Conservation (phyloP, 73 alveolate genomes). For the Symbiodinium pilosum region DNA sequence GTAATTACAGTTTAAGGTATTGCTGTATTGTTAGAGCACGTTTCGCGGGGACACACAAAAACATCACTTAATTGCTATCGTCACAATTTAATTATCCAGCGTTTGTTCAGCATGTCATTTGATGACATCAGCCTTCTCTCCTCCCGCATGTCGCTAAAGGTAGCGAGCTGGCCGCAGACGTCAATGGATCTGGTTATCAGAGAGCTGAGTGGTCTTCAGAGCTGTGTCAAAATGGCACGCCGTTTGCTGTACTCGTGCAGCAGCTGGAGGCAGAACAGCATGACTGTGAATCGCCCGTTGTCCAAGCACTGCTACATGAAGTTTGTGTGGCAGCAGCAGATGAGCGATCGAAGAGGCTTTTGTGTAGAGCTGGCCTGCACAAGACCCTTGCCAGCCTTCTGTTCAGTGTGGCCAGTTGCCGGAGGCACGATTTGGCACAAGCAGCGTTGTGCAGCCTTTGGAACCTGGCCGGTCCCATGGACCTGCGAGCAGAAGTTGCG, state of each 20-base stretch:
- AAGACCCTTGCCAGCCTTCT: slow-evolving; percentile 22
- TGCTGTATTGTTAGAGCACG: too few relatives aligned
- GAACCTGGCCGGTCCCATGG: slow-evolving; percentile 23
- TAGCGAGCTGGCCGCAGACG: too few relatives aligned
- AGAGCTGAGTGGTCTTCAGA: too few relatives aligned
- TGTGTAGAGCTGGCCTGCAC: neutral
- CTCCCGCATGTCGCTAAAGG: too few relatives aligned
- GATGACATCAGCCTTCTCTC: too few relatives aligned
- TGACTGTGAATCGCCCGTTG: neutral
- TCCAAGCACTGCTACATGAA: neutral
- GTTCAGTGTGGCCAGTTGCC: neutral
- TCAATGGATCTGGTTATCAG: too few relatives aligned
- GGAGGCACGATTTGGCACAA: neutral
- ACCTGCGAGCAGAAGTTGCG: neutral
- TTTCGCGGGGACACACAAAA: too few relatives aligned
- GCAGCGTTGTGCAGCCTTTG: slow-evolving; percentile 42
- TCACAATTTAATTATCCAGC: too few relatives aligned
- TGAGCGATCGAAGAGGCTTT: neutral
- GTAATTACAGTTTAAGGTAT: too few relatives aligned
- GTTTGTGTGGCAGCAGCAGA: slow-evolving; percentile 75
- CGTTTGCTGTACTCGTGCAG: neutral
- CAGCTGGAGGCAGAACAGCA: neutral
- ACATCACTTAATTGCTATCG: too few relatives aligned
- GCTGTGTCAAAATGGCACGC: neutral
- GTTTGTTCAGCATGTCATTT: too few relatives aligned